Evolutionary conservation across 768 basidiomycete genomes (phyloP), one percentile per base, ranked within the genome.

Genomic region (Serendipita sp.): DNA sequence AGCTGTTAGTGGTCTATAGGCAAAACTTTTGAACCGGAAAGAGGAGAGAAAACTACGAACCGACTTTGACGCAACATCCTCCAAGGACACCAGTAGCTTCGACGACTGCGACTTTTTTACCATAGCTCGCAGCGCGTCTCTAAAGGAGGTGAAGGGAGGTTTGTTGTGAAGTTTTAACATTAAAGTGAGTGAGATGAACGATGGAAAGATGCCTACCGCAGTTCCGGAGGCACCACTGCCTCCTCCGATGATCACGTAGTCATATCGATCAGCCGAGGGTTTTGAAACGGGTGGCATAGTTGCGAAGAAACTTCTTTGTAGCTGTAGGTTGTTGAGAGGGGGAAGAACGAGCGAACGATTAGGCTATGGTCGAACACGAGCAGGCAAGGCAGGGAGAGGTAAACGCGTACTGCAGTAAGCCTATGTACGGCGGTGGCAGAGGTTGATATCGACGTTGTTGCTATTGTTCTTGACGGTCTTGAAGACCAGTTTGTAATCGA

Each of bases 31-130:
- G 16, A 62, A 64, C 10, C 60, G 10, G 13, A 27, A 27, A 36
- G 34, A 18, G 52, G 3, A 13, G 27, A 10, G 52, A n/a, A 16
- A 31, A 46, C 33, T 40, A 78, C 88, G 68, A 69, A 88, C 92
- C 95, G 66, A 99, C 95, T 73, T 97, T 97, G 66, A 99, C 96
- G 72, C 96, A 99, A 43, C 95, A 97, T 62, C 95, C 96, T 37
- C 96, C 96, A 2, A 94, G 80, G 44, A 80, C 71, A 8, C 83
- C 80, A 3, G 83, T 81, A 50, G 76, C 78, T 72, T 99, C 96
- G 15, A 97, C 82, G 31, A 97, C 75, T 11, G 93, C 95, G 62
- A 91, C 91, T 74, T 93, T 95, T 73, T 88, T 90, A 44, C 94
- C 94, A 73, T 97, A 93, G 16, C 80, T 79, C 16, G 90, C 90